These are phyloP conservation scores for Tuber microsphaerosporum DNA, from an alignment of 495 filamentous ascomycete genomes.

Conservation along the genomic window DNA sequence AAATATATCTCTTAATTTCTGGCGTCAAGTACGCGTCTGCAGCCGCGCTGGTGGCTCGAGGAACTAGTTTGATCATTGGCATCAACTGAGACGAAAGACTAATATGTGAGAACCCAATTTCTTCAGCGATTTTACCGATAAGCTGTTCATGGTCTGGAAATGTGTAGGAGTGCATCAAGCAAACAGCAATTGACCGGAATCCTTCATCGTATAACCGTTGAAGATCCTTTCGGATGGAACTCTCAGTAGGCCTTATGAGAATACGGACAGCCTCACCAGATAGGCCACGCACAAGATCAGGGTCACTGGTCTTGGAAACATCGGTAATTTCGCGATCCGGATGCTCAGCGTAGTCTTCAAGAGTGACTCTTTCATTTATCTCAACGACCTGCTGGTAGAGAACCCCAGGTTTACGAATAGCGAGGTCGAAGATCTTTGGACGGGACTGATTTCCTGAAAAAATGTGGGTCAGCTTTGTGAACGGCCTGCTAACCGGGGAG, in stretches of 20 bases:
- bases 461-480: background rate
- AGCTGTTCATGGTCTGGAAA: conserved; percentile 68
- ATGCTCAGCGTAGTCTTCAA: conserved; percentile 83
- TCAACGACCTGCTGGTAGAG: conserved; percentile 70
- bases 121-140: conserved; percentile 59
- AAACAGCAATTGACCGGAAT: conserved; percentile 65
- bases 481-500: background rate
- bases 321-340: conserved; percentile 56
- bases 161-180: conserved; percentile 74
- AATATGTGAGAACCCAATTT: conserved; percentile 71
- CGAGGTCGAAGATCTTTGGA: conserved; percentile 76
- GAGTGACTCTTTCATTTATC: conserved; percentile 74
- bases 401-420: conserved; percentile 70
- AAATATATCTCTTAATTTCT: conserved; percentile 90
- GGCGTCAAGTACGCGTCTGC: conserved; percentile 96
- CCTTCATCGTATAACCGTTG: conserved; percentile 56
- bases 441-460: conserved; percentile 60
- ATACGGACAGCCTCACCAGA: conserved; percentile 66
- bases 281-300: conserved; percentile 58
- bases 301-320: conserved; percentile 44
- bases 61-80: conserved; percentile 90
- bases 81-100: conserved; percentile 68
- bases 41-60: conserved; percentile 82
- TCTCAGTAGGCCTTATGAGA: conserved; percentile 53
- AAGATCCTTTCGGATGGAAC: conserved; percentile 50